phyloP scores from a whole-genome alignment of 768 basidiomycete genomes.

The Amanita rimosa region DNA sequence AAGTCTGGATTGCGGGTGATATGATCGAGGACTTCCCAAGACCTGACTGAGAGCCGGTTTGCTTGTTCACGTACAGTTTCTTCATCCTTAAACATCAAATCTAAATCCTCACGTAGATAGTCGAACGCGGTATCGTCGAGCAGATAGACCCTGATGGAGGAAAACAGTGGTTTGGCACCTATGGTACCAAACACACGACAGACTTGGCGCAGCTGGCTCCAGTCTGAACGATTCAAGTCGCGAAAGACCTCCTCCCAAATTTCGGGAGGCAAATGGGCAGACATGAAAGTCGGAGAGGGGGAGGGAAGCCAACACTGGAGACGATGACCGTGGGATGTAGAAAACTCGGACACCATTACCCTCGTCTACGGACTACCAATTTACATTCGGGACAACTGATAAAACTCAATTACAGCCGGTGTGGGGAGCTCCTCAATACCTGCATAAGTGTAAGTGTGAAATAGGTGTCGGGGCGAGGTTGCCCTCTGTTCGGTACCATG shows the following conservation, averaged over 20 bases:
- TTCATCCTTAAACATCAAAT: too few species aligned
- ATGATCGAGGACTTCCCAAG: neutral
- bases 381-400: too few species aligned
- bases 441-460: too few species aligned
- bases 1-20: neutral
- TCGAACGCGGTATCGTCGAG: neutral
- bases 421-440: too few species aligned
- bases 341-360: too few species aligned
- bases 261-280: neutral
- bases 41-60: neutral
- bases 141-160: neutral
- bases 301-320: too few species aligned
- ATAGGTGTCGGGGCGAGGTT: too few species aligned
- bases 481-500: too few species aligned
- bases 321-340: too few species aligned
- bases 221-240: neutral
- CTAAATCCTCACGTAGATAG: neutral
- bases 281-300: too few species aligned
- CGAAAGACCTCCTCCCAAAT: neutral
- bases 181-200: neutral
- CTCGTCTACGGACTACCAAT: too few species aligned
- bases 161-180: neutral
- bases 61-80: neutral
- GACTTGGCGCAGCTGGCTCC: neutral
- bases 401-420: too few species aligned